These are phyloP conservation scores for Saccharum spontaneum DNA, from an alignment of 176 grass and related monocot species.

Conservation along the genomic window DNA sequence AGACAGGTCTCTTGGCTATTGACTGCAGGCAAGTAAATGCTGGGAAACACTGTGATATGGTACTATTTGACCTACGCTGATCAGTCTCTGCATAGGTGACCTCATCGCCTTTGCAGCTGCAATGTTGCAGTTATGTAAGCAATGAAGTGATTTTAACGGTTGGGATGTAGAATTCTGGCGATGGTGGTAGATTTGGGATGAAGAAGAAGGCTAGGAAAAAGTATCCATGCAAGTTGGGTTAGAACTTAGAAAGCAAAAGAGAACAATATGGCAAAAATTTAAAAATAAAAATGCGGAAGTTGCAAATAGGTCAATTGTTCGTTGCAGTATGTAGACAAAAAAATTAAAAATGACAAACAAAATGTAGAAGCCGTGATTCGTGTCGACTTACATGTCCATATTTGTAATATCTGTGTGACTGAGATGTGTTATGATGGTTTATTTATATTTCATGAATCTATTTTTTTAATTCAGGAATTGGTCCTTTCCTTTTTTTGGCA, in stretches of 20 bases:
- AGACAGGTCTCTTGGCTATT: neutral
- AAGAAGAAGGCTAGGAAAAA: neutral
- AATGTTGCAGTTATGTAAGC: neutral
- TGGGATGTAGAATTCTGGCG: neutral
- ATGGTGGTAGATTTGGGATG: neutral
- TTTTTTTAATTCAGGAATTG: neutral
- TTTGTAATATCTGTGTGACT: conserved; percentile 1
- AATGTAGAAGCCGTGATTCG: neutral
- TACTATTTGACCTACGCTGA: neutral
- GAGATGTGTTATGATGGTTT: neutral
- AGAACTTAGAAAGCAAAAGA: neutral
- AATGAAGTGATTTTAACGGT: neutral
- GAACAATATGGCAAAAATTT: neutral
- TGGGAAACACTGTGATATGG: neutral
- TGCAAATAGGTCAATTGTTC: neutral
- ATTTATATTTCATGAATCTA: conserved; percentile 5
- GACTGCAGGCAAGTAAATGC: neutral
- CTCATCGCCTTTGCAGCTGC: neutral
- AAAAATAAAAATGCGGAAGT: neutral
- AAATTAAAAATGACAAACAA: neutral
- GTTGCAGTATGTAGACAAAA: neutral
- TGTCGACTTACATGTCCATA: neutral
- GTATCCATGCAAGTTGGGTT: neutral
- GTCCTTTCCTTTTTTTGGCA: neutral
- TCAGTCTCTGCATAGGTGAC: neutral